Base-by-base conservation (phyloP, 2,329 filamentous ascomycete species). In the Fusarium verticillioides region DNA sequence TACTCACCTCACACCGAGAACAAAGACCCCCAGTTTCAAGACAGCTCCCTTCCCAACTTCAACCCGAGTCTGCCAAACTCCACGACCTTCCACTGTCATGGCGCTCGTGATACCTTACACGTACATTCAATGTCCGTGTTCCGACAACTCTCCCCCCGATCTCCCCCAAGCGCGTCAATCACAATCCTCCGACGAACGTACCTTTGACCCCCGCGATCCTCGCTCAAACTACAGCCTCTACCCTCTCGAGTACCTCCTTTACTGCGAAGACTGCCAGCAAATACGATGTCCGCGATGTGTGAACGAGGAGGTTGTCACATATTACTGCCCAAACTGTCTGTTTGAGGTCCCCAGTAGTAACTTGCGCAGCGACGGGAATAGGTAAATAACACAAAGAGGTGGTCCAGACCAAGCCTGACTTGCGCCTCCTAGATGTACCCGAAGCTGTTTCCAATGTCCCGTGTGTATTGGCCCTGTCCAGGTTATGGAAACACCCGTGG, bases 191-290 rank as follows among this genome's bases (percentile, higher is more conserved):
- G 92, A 94, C 73, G 93, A 94, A 66, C 87, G 88, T 70, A 92
- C 94, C 8, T 97, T 99, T 82, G 93, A 99, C 80, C 95, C 96
- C 5, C 91, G 93, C 77, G 91, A 92, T 69, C 90, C 93, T 21
- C 92, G 95, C 42, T 93, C 96, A 66, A 96, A 95, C 81, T 98
- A 94, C 86, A 95, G 94, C 74, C 87, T 99, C 37, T 98, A 96
- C 79, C 96, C 96, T 2, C 91, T 98, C 49, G 96, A 98, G 79
- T 92, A 98, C 80, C 89, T 99, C 32, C 88, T 98, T 44, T 99
- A 97, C 85, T 99, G 96, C 85, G 96, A 97, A 80, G 96, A 98
- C 81, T 99, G 96, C 82, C 94, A 97, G 81, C 93, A 97, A 82
- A 97, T 98, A 70, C 93, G 96, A 75, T 99, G 96, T 81, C 94